A percentile compares a stretch with the other conserved stretches of the same genome.
phyloP scores from a whole-genome alignment of 2,329 filamentous ascomycete genomes.

The Escovopsis sp. region DNA sequence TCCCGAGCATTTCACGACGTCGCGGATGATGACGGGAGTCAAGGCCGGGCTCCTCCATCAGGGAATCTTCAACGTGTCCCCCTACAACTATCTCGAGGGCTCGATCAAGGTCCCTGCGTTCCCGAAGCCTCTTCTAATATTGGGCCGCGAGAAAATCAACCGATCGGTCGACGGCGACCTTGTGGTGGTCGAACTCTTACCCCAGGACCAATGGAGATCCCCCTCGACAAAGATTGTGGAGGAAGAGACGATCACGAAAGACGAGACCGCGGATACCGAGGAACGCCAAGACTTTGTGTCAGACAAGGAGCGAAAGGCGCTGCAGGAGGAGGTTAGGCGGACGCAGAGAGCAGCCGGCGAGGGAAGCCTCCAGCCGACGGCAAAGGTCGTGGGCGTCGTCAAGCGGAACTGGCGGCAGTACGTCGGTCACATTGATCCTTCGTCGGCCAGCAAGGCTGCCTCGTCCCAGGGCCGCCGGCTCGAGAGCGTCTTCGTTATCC shows the following conservation, averaged over 20 bases:
- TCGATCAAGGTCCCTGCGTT: conserved; percentile 84
- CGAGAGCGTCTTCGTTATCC: conserved; percentile 85
- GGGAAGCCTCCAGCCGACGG: conserved; percentile 73
- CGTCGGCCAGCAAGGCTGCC: conserved; percentile 57
- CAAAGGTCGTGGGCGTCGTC: conserved; percentile 77
- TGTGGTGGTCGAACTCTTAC: conserved; percentile 83
- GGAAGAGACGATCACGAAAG: conserved; percentile 77
- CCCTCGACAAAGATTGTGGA: conserved; percentile 93
- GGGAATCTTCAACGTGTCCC: conserved; percentile 88
- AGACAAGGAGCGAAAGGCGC: conserved; percentile 67
- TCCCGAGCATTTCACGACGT: conserved; percentile 75
- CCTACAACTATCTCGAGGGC: conserved; percentile 95
- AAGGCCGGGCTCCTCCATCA: conserved; percentile 84
- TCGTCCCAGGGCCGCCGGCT: conserved; percentile 67
- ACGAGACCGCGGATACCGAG: conserved; percentile 84
- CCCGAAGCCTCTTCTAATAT: conserved; percentile 70
- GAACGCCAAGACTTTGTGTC: conserved; percentile 65
- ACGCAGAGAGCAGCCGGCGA: conserved; percentile 65
- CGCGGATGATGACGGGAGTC: conserved; percentile 86
- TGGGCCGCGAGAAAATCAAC: conserved; percentile 94
- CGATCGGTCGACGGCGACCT: conserved; percentile 81
- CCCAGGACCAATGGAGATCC: conserved; percentile 91
- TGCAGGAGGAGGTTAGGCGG: conserved; percentile 83
- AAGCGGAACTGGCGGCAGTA: conserved; percentile 98
- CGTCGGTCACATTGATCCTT: conserved; percentile 84